phyloP scores from a whole-genome alignment of 805 yeast species.

The Yarrowia osloensis region DNA sequence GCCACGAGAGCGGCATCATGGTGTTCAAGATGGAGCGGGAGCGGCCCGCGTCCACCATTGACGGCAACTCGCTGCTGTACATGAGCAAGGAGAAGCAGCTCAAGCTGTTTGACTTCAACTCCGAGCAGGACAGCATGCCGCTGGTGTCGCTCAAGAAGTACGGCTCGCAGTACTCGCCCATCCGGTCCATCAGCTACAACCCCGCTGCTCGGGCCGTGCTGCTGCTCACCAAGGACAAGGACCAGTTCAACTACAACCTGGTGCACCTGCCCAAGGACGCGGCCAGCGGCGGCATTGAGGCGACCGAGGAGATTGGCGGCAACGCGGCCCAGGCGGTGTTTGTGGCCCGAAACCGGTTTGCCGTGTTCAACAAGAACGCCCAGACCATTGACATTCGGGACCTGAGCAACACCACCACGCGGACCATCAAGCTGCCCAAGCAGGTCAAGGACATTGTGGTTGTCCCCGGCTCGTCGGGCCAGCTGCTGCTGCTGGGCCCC shows the following conservation, averaged over 20 bases:
- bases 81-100: constrained; percentile 85
- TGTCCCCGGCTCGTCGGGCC: constrained; percentile 74
- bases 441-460: constrained; percentile 66
- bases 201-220: constrained; percentile 88
- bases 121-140: constrained; percentile 68
- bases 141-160: constrained; percentile 80
- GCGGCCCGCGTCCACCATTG: constrained; percentile 82
- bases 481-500: constrained; percentile 71
- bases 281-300: constrained; percentile 88
- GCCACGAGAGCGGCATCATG: constrained; percentile 97
- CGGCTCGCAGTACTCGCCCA: constrained; percentile 83
- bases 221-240: constrained; percentile 63
- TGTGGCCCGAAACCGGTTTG: constrained; percentile 93
- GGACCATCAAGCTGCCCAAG: constrained; percentile 59
- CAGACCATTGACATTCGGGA: constrained; percentile 81
- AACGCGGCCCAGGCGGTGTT: constrained; percentile 83
- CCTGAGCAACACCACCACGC: constrained; percentile 77
- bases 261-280: constrained; percentile 77
- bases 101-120: constrained; percentile 71
- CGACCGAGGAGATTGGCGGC: constrained; percentile 76
- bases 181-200: constrained; percentile 83
- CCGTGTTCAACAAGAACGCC: constrained; percentile 65
- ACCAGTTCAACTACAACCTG: constrained; percentile 71
- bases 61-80: constrained; percentile 72
- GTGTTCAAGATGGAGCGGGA: constrained; percentile 96